Evolutionary conservation across 176 grass and related monocot species (phyloP).

Genomic region (Puya raimondii): DNA sequence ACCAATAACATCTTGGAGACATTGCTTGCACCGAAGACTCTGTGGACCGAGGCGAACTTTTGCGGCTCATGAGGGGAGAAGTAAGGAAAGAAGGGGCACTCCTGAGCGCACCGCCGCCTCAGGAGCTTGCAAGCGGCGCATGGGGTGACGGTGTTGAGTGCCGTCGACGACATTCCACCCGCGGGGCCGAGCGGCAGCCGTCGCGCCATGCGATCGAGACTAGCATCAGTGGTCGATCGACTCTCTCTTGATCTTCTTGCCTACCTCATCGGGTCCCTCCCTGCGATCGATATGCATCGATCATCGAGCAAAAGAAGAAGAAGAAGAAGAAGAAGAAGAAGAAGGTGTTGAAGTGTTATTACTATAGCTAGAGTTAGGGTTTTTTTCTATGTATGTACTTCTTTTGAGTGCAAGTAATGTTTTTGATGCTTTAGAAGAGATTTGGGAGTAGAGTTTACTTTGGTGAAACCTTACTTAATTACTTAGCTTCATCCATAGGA

Average conservation of each 20-base stretch:
- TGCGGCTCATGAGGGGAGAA: slow-evolving; percentile 91
- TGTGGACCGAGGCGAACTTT: slow-evolving; percentile 85
- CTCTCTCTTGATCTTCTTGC: slow-evolving; percentile 68
- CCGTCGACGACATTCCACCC: slow-evolving; percentile 13
- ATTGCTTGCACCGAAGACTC: slow-evolving; percentile 96
- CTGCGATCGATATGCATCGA: slow-evolving; percentile 19
- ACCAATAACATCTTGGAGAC: slow-evolving; percentile 94
- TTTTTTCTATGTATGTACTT: background rate
- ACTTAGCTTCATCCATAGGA: too few relatives aligned
- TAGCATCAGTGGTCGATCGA: background rate
- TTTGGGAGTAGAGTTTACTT: too few relatives aligned
- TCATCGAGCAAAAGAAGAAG: too few relatives aligned
- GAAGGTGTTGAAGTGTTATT: background rate
- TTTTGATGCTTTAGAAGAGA: too few relatives aligned
- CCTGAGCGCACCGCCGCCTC: slow-evolving; percentile 79
- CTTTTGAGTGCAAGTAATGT: background rate
- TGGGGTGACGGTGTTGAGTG: slow-evolving; percentile 58
- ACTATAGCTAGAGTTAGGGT: background rate
- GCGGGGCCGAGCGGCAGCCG: slow-evolving; percentile 6
- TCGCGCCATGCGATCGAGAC: background rate
- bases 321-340: too few relatives aligned
- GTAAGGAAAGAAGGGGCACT: slow-evolving; percentile 93
- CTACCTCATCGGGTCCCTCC: slow-evolving; percentile 69
- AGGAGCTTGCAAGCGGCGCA: slow-evolving; percentile 88
- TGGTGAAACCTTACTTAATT: too few relatives aligned